A percentile compares a stretch with the other conserved stretches of the same genome.
These are phyloP conservation scores for Penicillium sp. DNA, from an alignment of 2,329 filamentous ascomycete genomes.

Conservation along the genomic window DNA sequence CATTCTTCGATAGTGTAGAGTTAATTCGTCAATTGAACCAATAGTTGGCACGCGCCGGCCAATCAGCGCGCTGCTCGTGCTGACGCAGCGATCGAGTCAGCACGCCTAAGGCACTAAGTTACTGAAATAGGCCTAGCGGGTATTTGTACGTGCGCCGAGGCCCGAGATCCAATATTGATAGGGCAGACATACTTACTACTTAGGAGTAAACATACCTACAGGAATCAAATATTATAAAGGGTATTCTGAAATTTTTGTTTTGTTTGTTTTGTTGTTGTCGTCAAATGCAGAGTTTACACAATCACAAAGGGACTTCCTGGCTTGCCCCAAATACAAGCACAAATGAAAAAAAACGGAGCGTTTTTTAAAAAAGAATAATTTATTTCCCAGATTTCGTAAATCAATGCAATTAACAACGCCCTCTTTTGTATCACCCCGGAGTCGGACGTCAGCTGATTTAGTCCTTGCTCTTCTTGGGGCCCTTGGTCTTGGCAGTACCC, in stretches of 20 bases:
- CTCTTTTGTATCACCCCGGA: slow-evolving; percentile 10
- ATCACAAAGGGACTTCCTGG: neutral
- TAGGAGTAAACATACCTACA: too few relatives aligned
- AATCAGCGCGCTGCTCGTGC: too few relatives aligned
- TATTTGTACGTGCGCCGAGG: too few relatives aligned
- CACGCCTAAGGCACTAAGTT: too few relatives aligned
- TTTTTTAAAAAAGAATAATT: neutral
- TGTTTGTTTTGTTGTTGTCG: neutral
- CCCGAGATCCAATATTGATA: too few relatives aligned
- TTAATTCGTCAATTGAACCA: too few relatives aligned
- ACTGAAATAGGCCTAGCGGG: too few relatives aligned
- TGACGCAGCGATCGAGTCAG: too few relatives aligned
- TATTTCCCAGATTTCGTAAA: slow-evolving; percentile 12
- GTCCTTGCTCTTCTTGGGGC: slow-evolving; percentile 86
- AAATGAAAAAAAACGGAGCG: neutral
- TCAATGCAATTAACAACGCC: slow-evolving; percentile 14
- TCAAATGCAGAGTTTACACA: neutral
- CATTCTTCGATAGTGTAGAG: too few relatives aligned
- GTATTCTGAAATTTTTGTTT: neutral
- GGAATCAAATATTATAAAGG: neutral
- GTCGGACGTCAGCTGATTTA: slow-evolving; percentile 46
- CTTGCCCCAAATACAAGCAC: neutral
- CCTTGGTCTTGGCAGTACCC: slow-evolving; percentile 97
- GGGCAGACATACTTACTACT: too few relatives aligned
- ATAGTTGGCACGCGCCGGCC: too few relatives aligned